A percentile compares a stretch with the other conserved stretches of the same genome.
Evolutionary conservation across 768 basidiomycete genomes (phyloP).

Genomic region (Termitomyces bulborhizus): DNA sequence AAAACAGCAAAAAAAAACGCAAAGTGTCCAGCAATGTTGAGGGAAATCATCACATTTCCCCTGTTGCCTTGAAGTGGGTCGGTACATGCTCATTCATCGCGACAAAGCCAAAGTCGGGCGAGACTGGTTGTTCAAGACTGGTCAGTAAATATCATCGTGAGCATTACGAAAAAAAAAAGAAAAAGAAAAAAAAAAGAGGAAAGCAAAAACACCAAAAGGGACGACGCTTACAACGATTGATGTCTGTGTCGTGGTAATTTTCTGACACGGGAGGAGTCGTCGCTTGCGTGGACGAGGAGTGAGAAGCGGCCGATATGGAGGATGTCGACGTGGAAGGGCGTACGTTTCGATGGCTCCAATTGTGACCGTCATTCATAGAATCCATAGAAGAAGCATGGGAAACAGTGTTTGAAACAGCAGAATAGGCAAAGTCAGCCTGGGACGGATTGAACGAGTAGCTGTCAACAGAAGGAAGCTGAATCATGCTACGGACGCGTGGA

Average conservation of each 20-base stretch:
- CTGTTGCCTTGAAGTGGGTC: slow-evolving; percentile 52
- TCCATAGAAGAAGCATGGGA: slow-evolving; percentile 37
- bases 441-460: slow-evolving; percentile 57
- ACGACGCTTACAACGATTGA: slow-evolving; percentile 72
- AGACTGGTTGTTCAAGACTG: slow-evolving; percentile 50
- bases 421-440: slow-evolving; percentile 80
- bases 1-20: background rate
- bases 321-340: slow-evolving; percentile 77
- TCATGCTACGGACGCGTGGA: slow-evolving; percentile 80
- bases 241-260: slow-evolving; percentile 66
- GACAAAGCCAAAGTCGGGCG: slow-evolving; percentile 83
- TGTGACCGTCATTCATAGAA: slow-evolving; percentile 37
- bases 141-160: slow-evolving; percentile 35
- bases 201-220: background rate
- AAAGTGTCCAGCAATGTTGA: slow-evolving; percentile 12
- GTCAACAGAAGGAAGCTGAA: slow-evolving; percentile 70
- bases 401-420: slow-evolving; percentile 45
- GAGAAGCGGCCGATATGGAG: slow-evolving; percentile 69
- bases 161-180: background rate
- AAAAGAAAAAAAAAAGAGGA: slow-evolving; percentile 16
- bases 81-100: slow-evolving; percentile 74
- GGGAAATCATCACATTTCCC: slow-evolving; percentile 35
- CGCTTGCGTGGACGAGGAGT: slow-evolving; percentile 74
- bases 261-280: slow-evolving; percentile 75
- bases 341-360: slow-evolving; percentile 46